Evolutionary conservation across 257 asterid species (phyloP).

Genomic region (Solanum chiquidenum): DNA sequence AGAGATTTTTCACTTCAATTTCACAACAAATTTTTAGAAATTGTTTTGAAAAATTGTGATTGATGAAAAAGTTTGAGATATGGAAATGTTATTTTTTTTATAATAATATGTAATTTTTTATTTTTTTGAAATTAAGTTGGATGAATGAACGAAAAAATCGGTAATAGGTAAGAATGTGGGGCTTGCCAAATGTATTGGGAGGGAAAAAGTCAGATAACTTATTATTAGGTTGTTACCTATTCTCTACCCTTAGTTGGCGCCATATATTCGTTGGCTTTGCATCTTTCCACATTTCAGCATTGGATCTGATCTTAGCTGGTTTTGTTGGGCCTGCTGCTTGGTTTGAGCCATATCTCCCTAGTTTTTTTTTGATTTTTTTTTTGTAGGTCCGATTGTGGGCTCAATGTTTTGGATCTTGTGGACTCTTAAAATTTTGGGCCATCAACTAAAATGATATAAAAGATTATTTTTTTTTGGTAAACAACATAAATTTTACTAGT

Average conservation of each 20-base stretch:
- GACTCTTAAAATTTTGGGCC: too few relatives aligned
- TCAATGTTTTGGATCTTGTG: background rate
- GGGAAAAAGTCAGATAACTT: background rate
- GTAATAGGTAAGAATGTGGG: background rate
- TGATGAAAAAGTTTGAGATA: background rate
- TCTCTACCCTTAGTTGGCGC: background rate
- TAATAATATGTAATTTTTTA: background rate
- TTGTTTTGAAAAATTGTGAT: background rate
- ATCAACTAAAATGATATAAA: background rate
- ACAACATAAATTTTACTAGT: background rate
- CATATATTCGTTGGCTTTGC: background rate
- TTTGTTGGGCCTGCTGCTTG: background rate
- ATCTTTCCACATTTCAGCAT: slow-evolving; percentile 6
- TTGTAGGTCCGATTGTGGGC: background rate
- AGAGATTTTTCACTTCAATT: background rate
- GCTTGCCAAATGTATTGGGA: background rate
- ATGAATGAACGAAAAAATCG: slow-evolving; percentile 2
- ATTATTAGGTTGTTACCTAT: background rate
- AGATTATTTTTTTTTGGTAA: too few relatives aligned
- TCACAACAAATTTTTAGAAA: background rate
- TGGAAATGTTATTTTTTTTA: background rate
- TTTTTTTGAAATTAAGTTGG: background rate
- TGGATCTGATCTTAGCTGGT: background rate
- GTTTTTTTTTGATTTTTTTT: too few relatives aligned
- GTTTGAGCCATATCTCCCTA: too few relatives aligned